phyloP scores from a whole-genome alignment of 495 filamentous ascomycete species.

The Hyaloscypha finlandica region DNA sequence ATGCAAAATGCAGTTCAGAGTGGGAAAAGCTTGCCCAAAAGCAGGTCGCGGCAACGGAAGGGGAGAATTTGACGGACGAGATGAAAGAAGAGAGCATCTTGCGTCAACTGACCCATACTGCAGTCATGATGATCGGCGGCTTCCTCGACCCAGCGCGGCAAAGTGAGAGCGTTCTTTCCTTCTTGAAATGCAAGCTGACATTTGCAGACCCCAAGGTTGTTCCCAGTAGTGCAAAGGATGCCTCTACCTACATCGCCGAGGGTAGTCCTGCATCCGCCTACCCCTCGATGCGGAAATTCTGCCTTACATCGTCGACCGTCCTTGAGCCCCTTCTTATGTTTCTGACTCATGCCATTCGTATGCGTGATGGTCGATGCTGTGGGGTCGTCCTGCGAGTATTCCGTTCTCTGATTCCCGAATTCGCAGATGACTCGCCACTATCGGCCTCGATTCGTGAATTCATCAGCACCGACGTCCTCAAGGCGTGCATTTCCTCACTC shows the following conservation, averaged over 20 bases:
- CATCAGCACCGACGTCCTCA: slow-evolving; percentile 80
- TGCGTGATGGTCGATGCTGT: slow-evolving; percentile 89
- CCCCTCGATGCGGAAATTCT: slow-evolving; percentile 71
- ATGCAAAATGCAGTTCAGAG: slow-evolving; percentile 80
- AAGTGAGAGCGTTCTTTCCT: slow-evolving; percentile 20
- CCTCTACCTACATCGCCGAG: slow-evolving; percentile 23
- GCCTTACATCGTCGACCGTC: slow-evolving; percentile 74
- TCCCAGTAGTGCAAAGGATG: slow-evolving; percentile 24
- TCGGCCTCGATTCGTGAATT: slow-evolving; percentile 80
- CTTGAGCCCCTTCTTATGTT: slow-evolving; percentile 89
- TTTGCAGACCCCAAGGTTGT: slow-evolving; percentile 15
- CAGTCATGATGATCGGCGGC: slow-evolving; percentile 85
- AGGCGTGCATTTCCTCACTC: slow-evolving; percentile 80
- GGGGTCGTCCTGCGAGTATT: slow-evolving; percentile 82
- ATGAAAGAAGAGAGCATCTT: slow-evolving; percentile 98
- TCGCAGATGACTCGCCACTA: slow-evolving; percentile 42
- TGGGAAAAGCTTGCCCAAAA: slow-evolving; percentile 73
- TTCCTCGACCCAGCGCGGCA: slow-evolving; percentile 67
- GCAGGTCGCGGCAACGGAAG: slow-evolving; percentile 54
- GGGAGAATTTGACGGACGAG: slow-evolving; percentile 79
- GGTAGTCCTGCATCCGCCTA: slow-evolving; percentile 32
- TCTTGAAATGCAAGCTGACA: slow-evolving; percentile 13
- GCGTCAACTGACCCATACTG: slow-evolving; percentile 87
- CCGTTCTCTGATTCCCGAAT: slow-evolving; percentile 80
- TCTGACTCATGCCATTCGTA: slow-evolving; percentile 83